Evolutionary conservation across 2,329 filamentous ascomycete genomes (phyloP).

Genomic region (Nemania serpens): DNA sequence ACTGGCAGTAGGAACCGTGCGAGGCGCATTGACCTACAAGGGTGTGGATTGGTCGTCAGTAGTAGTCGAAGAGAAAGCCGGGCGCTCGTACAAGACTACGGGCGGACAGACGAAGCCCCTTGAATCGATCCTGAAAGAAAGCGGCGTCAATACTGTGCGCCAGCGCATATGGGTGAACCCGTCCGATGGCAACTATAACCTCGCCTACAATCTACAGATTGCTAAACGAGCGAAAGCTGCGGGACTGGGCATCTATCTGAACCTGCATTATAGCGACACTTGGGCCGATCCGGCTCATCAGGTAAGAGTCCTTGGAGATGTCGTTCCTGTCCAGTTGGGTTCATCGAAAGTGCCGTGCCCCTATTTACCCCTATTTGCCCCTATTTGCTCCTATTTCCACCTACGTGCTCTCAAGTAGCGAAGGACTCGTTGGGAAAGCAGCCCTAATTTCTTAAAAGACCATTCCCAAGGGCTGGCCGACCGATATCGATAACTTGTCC

Average conservation of each 20-base stretch:
- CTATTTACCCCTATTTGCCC: too few relatives aligned
- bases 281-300: slow-evolving; percentile 73
- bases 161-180: slow-evolving; percentile 76
- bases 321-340: neutral
- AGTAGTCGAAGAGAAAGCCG: slow-evolving; percentile 63
- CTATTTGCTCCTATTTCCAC: too few relatives aligned
- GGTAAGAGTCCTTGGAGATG: slow-evolving; percentile 5
- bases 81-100: slow-evolving; percentile 63
- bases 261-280: slow-evolving; percentile 70
- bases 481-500: slow-evolving; percentile 60
- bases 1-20: slow-evolving; percentile 27
- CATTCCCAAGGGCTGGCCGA: slow-evolving; percentile 68
- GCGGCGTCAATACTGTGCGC: slow-evolving; percentile 71
- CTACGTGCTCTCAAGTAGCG: neutral
- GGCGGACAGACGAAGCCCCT: slow-evolving; percentile 58
- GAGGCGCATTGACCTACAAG: slow-evolving; percentile 61
- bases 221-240: slow-evolving; percentile 66
- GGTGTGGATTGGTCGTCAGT: slow-evolving; percentile 75
- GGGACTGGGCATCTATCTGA: slow-evolving; percentile 64
- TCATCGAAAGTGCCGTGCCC: neutral
- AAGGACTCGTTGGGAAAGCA: neutral
- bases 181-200: slow-evolving; percentile 65
- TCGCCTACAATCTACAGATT: slow-evolving; percentile 72
- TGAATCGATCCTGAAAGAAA: slow-evolving; percentile 64
- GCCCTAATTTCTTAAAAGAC: slow-evolving; percentile 32